Conservation (phyloP, 2,329 filamentous ascomycete genomes). For the Beauveria caledonica region DNA sequence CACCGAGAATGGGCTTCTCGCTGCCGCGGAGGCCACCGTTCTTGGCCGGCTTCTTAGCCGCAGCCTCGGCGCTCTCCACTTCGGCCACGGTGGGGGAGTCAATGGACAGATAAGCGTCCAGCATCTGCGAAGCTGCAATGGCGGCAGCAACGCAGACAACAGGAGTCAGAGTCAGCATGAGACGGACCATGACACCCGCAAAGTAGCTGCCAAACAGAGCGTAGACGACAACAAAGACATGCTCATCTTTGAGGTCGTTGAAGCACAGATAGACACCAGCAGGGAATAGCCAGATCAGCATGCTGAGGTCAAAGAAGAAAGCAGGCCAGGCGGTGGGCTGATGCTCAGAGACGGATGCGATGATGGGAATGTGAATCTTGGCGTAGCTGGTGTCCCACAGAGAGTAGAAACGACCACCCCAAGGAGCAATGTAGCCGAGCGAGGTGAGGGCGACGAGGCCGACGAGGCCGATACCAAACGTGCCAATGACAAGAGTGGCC, state of each 20-base stretch:
- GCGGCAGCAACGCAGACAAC: conserved; percentile 93
- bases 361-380: conserved; percentile 99
- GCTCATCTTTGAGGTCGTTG: conserved; percentile 86
- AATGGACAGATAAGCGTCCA: conserved; percentile 74
- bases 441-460: conserved; percentile 82
- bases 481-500: conserved; percentile 61
- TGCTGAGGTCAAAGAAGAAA: conserved; percentile 98
- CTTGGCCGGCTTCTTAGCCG: conserved; percentile 48
- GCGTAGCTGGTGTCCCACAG: conserved; percentile 96
- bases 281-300: conserved; percentile 98
- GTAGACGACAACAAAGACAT: conserved; percentile 97
- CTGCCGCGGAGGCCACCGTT: conserved; percentile 57
- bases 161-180: conserved; percentile 95
- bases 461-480: conserved; percentile 65
- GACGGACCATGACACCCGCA: conserved; percentile 96
- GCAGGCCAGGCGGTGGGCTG: conserved; percentile 98
- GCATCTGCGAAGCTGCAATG: conserved; percentile 75
- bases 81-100: conserved; percentile 51
- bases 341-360: conserved; percentile 98
- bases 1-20: conserved; percentile 66
- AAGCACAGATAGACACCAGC: conserved; percentile 98
- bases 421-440: conserved; percentile 87
- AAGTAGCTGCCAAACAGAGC: conserved; percentile 97
- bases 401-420: conserved; percentile 98
- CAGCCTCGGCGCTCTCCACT: conserved; percentile 40